phyloP scores from a whole-genome alignment of 148 eudicot genomes.

The Drosera capensis region DNA sequence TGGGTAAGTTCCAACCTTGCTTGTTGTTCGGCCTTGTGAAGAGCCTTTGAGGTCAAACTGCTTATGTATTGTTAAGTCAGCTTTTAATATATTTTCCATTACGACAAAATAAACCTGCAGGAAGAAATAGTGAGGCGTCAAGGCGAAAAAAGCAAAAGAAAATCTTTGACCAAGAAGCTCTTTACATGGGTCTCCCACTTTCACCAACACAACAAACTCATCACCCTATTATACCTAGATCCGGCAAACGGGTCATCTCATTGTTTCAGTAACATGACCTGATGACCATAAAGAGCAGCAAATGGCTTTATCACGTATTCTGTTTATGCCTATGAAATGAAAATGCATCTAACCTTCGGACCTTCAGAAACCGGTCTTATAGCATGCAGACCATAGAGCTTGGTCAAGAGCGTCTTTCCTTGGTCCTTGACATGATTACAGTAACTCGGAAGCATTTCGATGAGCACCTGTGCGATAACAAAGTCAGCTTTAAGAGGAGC shows the following conservation, averaged over 20 bases:
- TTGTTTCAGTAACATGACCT: too few species aligned
- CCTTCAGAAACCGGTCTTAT: slow-evolving; percentile 21
- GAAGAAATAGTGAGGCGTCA: background rate
- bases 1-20: slow-evolving; percentile 7
- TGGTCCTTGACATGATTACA: slow-evolving; percentile 15
- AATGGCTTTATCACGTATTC: background rate
- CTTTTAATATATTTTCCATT: slow-evolving; percentile 22
- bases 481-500: background rate
- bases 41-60: slow-evolving; percentile 35
- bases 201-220: too few species aligned
- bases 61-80: slow-evolving; percentile 21
- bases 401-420: slow-evolving; percentile 15
- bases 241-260: too few species aligned
- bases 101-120: slow-evolving; percentile 34
- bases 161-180: too few species aligned
- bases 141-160: background rate
- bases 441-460: slow-evolving; percentile 21
- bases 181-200: too few species aligned
- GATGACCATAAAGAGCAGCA: too few species aligned
- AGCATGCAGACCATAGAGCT: slow-evolving; percentile 35
- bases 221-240: too few species aligned
- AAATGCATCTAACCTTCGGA: slow-evolving; percentile 15
- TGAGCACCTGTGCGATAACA: slow-evolving; percentile 15
- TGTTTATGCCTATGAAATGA: background rate
- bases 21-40: slow-evolving; percentile 25